A percentile compares a stretch with the other conserved stretches of the same genome.
Evolutionary conservation across 2,329 filamentous ascomycete species (phyloP).

Genomic region (Rasamsonia emersonii): DNA sequence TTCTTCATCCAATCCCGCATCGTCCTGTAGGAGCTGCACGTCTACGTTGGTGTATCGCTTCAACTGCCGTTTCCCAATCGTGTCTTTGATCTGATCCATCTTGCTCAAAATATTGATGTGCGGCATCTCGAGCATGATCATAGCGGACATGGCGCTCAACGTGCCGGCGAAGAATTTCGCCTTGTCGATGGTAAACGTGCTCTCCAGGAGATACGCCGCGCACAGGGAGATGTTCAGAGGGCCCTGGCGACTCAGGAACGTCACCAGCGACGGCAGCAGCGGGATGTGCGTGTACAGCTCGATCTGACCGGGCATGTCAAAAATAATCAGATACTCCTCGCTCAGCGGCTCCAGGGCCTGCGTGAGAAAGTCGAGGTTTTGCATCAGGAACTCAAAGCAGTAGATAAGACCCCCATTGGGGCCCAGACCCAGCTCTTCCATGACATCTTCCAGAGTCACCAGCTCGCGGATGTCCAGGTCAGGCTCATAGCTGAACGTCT

Average conservation of each 20-base stretch:
- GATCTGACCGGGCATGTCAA: conserved; percentile 98
- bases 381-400: conserved; percentile 92
- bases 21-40: conserved; percentile 67
- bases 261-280: conserved; percentile 75
- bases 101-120: conserved; percentile 96
- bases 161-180: conserved; percentile 97
- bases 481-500: conserved; percentile 81
- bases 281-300: conserved; percentile 97
- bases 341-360: conserved; percentile 76
- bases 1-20: conserved; percentile 40
- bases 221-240: conserved; percentile 84
- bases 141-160: conserved; percentile 92
- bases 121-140: conserved; percentile 96
- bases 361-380: conserved; percentile 87
- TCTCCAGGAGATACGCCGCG: conserved; percentile 88
- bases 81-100: conserved; percentile 92
- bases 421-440: conserved; percentile 86
- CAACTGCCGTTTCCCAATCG: conserved; percentile 76
- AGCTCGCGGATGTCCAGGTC: conserved; percentile 94
- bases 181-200: conserved; percentile 88
- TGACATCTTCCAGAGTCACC: conserved; percentile 87
- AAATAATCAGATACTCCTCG: conserved; percentile 93
- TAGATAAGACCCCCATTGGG: conserved; percentile 91
- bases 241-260: conserved; percentile 69
- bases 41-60: conserved; percentile 88